These are phyloP conservation scores for Globisporangium ultimum DNA, from an alignment of 352 stramenopile species.

Conservation along the genomic window DNA sequence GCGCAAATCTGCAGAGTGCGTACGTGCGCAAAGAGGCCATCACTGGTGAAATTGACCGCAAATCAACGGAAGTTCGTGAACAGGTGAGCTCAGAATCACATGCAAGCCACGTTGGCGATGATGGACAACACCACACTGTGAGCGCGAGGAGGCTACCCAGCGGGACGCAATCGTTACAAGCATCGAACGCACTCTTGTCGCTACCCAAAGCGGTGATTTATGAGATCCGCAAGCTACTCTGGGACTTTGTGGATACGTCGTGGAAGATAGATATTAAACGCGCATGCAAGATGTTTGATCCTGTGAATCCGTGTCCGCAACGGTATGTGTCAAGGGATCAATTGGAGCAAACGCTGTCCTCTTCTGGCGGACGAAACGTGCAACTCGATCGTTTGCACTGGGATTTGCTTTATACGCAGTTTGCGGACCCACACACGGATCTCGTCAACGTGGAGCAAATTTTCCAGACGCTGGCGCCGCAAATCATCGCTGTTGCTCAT, in stretches of 20 bases:
- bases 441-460: slow-evolving; percentile 41
- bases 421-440: slow-evolving; percentile 31
- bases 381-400: slow-evolving; percentile 36
- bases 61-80: background rate
- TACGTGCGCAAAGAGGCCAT: slow-evolving; percentile 47
- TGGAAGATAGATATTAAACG: slow-evolving; percentile 42
- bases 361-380: slow-evolving; percentile 21
- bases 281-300: slow-evolving; percentile 27
- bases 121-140: background rate
- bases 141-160: too few relatives aligned
- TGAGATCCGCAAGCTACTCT: slow-evolving; percentile 45
- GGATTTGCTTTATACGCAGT: slow-evolving; percentile 40
- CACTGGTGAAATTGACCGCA: slow-evolving; percentile 24
- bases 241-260: slow-evolving; percentile 38
- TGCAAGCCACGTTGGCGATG: background rate
- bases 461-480: slow-evolving; percentile 28
- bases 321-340: slow-evolving; percentile 29
- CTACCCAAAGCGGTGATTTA: slow-evolving; percentile 23
- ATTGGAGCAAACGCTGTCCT: slow-evolving; percentile 35
- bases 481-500: slow-evolving; percentile 24
- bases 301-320: slow-evolving; percentile 19
- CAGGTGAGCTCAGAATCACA: background rate
- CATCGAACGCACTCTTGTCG: background rate
- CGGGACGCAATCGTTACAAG: background rate
- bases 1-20: slow-evolving; percentile 57